Evolutionary conservation across 1,284 basidiomycete genomes (phyloP), one percentile per base, ranked within the genome.

Genomic region (Cystobasidium slooffiae): DNA sequence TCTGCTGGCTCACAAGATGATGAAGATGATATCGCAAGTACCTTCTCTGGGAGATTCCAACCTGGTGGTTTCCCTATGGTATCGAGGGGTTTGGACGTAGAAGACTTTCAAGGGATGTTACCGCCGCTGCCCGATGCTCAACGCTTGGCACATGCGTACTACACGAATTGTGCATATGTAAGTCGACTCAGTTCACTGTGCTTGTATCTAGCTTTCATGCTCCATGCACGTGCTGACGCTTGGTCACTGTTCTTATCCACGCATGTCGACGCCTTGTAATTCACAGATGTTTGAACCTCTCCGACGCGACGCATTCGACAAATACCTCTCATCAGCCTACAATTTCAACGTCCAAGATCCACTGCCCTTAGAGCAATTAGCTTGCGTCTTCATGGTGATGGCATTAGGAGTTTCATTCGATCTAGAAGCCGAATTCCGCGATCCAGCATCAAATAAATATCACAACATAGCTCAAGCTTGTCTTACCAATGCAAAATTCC

Each of bases 381-480:
- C 79, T 18, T 75, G 78, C 41, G 70, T 81, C 59, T 79, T 79
- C 70, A 75, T 79, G 49, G 52, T 81, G 39, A 65, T 81, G 31
- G 74, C 78, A 0, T 77, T 81, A 55, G 80, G 79, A 18, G 44
- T 72, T 8, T 72, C 79, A 16, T 80, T 81, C 73, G 79, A 81
- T 53, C 76, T 77, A 0, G 49, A 67, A 39, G 41, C 47, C 3
- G 78, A 79, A 6, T 80, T 68, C 12, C 72, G 59, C n/a, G 77
- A 77, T 52, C 44, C 72, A 31, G 47, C 58, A 8, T 78, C 78
- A 0, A 67, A 74, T 0, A 61, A 63, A 58, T 78, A 74, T 62
- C 77, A 77, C 55, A 53, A 70, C n/a, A 76, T 77, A 20, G 73
- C 77, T 0, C 76, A 76, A 12, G 58, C 76, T 5, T 53, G 69